Conservation (phyloP, 2,329 filamentous ascomycete genomes). For the Cladosporium phlei region DNA sequence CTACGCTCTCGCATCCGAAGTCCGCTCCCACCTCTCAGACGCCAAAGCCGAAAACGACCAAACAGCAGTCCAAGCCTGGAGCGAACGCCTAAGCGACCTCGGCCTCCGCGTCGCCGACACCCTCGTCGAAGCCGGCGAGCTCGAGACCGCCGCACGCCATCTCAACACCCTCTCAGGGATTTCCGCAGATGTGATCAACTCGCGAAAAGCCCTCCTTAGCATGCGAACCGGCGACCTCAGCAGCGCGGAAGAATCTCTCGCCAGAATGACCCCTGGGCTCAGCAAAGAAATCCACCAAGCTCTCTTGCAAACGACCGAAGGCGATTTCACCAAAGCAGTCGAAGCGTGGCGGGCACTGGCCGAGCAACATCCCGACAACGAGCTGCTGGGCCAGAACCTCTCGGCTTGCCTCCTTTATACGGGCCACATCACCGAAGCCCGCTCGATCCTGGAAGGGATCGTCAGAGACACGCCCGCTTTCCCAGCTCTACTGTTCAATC, state of each 20-base stretch:
- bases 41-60: slow-evolving; percentile 49
- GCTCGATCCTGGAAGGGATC: slow-evolving; percentile 61
- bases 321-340: slow-evolving; percentile 62
- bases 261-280: slow-evolving; percentile 19
- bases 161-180: slow-evolving; percentile 54
- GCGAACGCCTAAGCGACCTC: slow-evolving; percentile 65
- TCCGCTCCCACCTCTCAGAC: slow-evolving; percentile 21
- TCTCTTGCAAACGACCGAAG: slow-evolving; percentile 73
- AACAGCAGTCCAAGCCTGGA: slow-evolving; percentile 63
- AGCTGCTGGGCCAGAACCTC: slow-evolving; percentile 74
- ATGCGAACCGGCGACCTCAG: slow-evolving; percentile 73
- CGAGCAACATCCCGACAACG: slow-evolving; percentile 48
- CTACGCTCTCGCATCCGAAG: slow-evolving; percentile 65
- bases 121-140: slow-evolving; percentile 80
- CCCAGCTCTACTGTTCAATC: slow-evolving; percentile 78
- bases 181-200: slow-evolving; percentile 39
- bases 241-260: slow-evolving; percentile 21
- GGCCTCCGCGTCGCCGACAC: slow-evolving; percentile 62
- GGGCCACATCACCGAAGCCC: slow-evolving; percentile 69
- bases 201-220: slow-evolving; percentile 60
- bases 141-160: slow-evolving; percentile 72
- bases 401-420: slow-evolving; percentile 81
- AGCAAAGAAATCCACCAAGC: slow-evolving; percentile 53
- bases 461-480: slow-evolving; percentile 60
- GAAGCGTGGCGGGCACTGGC: slow-evolving; percentile 54